These are phyloP conservation scores for Penicillium sp. DNA, from an alignment of 2,329 filamentous ascomycete species.

Conservation along the genomic window DNA sequence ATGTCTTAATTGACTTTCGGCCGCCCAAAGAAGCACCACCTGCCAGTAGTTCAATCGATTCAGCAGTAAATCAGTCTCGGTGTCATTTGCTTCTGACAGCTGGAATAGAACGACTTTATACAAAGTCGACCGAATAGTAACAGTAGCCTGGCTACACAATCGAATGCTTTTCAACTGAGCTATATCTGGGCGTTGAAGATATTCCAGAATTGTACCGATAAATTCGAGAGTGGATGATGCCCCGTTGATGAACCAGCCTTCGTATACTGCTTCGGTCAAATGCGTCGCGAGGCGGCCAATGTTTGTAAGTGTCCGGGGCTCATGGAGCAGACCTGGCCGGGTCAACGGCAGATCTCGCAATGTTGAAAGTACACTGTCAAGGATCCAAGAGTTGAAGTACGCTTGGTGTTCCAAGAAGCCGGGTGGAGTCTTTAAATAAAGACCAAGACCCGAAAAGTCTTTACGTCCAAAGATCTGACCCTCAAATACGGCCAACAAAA, in stretches of 20 bases:
- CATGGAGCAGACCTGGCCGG: slow-evolving; percentile 69
- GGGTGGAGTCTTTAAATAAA: slow-evolving; percentile 85
- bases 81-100: slow-evolving; percentile 77
- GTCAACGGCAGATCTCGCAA: slow-evolving; percentile 68
- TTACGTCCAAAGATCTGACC: slow-evolving; percentile 84
- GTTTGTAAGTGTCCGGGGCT: slow-evolving; percentile 83
- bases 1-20: slow-evolving; percentile 76
- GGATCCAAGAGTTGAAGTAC: slow-evolving; percentile 87
- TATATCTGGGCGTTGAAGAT: slow-evolving; percentile 81
- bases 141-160: slow-evolving; percentile 82
- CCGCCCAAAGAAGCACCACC: slow-evolving; percentile 76
- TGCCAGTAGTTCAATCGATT: slow-evolving; percentile 94
- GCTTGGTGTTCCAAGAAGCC: slow-evolving; percentile 93
- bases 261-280: slow-evolving; percentile 85
- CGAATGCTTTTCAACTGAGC: slow-evolving; percentile 79
- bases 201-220: slow-evolving; percentile 78
- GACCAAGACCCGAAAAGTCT: slow-evolving; percentile 82
- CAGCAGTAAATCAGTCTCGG: slow-evolving; percentile 69
- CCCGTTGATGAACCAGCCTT: slow-evolving; percentile 94
- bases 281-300: slow-evolving; percentile 77
- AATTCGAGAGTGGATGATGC: slow-evolving; percentile 83
- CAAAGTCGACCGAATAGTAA: slow-evolving; percentile 72
- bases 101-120: slow-evolving; percentile 75
- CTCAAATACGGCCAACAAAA: slow-evolving; percentile 76
- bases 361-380: slow-evolving; percentile 71